These are phyloP conservation scores for Carex pumila DNA, from an alignment of 176 grass and related monocot species.

Conservation along the genomic window DNA sequence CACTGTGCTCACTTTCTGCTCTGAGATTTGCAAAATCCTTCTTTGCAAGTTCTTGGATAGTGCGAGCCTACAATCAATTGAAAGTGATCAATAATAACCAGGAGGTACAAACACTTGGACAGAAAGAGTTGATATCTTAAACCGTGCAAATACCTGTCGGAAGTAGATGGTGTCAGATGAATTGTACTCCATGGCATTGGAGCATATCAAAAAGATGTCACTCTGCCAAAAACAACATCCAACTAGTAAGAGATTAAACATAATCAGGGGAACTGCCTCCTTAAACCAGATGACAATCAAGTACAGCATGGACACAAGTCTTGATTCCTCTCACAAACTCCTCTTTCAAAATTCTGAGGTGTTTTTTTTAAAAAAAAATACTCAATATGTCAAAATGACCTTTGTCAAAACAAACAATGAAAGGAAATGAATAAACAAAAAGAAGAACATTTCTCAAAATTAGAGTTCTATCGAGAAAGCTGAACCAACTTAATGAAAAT, in stretches of 20 bases:
- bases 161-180: constrained; percentile 88
- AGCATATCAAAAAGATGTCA: constrained; percentile 75
- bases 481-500: neutral
- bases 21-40: constrained; percentile 96
- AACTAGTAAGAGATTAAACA: neutral
- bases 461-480: neutral
- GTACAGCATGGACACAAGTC: neutral
- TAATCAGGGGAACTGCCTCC: neutral
- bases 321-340: neutral
- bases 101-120: neutral
- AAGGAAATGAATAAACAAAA: neutral
- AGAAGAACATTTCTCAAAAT: neutral
- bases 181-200: constrained; percentile 95
- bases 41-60: constrained; percentile 95
- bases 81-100: neutral
- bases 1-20: constrained; percentile 85
- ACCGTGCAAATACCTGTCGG: constrained; percentile 49
- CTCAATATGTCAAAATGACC: neutral
- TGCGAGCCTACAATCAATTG: constrained; percentile 50
- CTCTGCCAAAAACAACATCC: constrained; percentile 46
- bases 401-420: neutral
- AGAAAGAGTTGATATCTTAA: neutral
- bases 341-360: neutral
- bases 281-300: neutral
- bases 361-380: neutral